Conservation (phyloP, 2,329 filamentous ascomycete species). For the Penicillium sp. region DNA sequence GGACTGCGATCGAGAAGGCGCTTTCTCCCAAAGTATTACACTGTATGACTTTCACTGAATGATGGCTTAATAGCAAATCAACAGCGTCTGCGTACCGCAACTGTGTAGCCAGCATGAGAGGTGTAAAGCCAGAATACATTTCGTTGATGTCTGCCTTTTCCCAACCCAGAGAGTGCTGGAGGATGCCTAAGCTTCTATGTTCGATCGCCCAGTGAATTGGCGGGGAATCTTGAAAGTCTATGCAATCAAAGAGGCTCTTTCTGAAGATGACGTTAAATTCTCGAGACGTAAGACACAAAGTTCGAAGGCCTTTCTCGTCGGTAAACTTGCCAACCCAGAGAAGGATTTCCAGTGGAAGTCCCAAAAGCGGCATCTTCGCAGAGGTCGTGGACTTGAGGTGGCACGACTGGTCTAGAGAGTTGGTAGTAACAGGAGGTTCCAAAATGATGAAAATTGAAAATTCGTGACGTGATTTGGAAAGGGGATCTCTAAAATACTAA, state of each 20-base stretch:
- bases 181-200: not conserved
- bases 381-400: too few relatives aligned
- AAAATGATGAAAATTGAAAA: too few relatives aligned
- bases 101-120: not conserved
- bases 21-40: not conserved
- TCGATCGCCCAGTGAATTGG: constrained; percentile 1
- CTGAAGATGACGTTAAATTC: not conserved
- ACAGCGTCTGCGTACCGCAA: not conserved
- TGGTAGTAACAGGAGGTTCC: too few relatives aligned
- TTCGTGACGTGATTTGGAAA: too few relatives aligned
- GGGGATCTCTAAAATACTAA: too few relatives aligned
- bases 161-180: not conserved
- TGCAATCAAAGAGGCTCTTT: not conserved
- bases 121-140: not conserved
- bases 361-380: not conserved
- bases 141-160: not conserved
- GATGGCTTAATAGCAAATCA: not conserved
- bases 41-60: not conserved
- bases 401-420: too few relatives aligned
- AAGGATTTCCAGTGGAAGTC: not conserved
- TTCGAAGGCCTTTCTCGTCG: constrained; percentile 1
- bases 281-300: not conserved
- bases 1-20: not conserved
- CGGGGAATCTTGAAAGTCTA: not conserved
- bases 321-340: not conserved